Evolutionary conservation across 345 rosid species (phyloP), one percentile per base, ranked within the genome.

Genomic region (Rhodamnia rubescens): DNA sequence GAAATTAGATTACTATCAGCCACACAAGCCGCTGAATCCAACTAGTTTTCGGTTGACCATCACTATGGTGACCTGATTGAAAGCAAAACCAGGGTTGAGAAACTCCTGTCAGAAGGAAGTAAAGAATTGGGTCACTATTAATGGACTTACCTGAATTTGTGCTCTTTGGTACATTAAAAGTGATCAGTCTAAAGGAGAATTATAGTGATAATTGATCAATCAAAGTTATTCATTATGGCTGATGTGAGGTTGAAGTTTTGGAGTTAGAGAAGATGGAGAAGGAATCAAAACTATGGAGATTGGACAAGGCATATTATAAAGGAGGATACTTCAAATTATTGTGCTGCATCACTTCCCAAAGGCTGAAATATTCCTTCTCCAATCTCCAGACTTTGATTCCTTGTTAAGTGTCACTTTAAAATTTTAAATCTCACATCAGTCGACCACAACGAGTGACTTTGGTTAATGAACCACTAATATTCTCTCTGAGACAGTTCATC

Each of bases 121-220:
- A 32, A 69, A 29, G 20, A 18, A 69, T 69, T 69, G 47, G 5
- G 13, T 69, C 24, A 69, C 44, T 69, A 29, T 69, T 36, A 36
- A 32, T 32, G 78, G 32, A 64, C 42, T 69, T 69, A 69, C 24
- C 4, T 0, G 14, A 8, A 69, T 69, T 32, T 69, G 11, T 69
- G 20, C 0, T 11, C 26, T 69, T 18, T 36, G 47, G 11, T 69
- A 8, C 40, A 18, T 0, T 0, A 0, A 18, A 14, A 32, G 44
- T 69, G 78, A 69, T 69, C 78, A 4, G 7, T 36, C 78, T 69
- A 69, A 69, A 69, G 13, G 78, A 69, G 47, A 4, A 69, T 36
- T 36, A 44, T 36, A 18, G 24, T 36, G 78, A 36, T 69, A 2
- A 69, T 69, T 69, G 26, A 69, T 69, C 1, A 36, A 24, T 32